Percentiles rank a stretch among this genome's conserved stretches.
phyloP scores from a whole-genome alignment of 495 filamentous ascomycete genomes.

The Pseudotulostoma volvatum region DNA sequence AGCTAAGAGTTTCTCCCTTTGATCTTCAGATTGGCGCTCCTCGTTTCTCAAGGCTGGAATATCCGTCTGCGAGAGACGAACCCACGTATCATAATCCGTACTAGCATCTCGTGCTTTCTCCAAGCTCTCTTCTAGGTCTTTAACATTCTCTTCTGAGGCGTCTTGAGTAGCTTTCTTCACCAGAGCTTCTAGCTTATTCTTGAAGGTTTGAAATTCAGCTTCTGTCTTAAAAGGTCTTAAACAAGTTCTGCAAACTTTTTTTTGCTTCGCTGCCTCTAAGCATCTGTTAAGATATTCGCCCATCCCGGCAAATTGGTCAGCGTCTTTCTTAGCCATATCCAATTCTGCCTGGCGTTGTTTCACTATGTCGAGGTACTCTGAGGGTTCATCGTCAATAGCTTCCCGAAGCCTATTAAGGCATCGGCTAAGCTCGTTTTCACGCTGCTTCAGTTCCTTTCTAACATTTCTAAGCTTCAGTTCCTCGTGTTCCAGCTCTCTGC shows the following conservation, averaged over 20 bases:
- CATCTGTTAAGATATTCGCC: conserved; percentile 47
- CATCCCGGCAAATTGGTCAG: conserved; percentile 42
- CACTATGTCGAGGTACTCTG: conserved; percentile 35
- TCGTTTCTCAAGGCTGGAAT: conserved; percentile 53
- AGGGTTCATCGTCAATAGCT: conserved; percentile 35
- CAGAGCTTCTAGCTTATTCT: conserved; percentile 42
- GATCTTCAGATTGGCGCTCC: conserved; percentile 32
- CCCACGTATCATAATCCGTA: conserved; percentile 55
- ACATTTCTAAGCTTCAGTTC: conserved; percentile 57
- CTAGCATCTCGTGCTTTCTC: conserved; percentile 40
- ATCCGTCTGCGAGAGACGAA: conserved; percentile 48
- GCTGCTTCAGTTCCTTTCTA: conserved; percentile 43
- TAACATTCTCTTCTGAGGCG: conserved; percentile 36
- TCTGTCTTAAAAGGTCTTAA: conserved; percentile 42
- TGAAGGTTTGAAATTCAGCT: conserved; percentile 39
- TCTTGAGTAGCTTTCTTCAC: conserved; percentile 38
- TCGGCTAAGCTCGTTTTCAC: conserved; percentile 43
- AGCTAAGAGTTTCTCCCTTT: conserved; percentile 42
- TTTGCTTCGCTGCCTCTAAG: conserved; percentile 37
- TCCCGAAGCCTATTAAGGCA: conserved; percentile 36
- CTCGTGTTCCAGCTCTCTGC: conserved; percentile 57
- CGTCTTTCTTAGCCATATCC: conserved; percentile 43
- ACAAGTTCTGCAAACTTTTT: conserved; percentile 59
- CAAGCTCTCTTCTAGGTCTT: conserved; percentile 35
- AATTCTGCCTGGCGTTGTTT: conserved; percentile 42